Conservation (phyloP, 148 eudicot species). For the Oxyria digyna region DNA sequence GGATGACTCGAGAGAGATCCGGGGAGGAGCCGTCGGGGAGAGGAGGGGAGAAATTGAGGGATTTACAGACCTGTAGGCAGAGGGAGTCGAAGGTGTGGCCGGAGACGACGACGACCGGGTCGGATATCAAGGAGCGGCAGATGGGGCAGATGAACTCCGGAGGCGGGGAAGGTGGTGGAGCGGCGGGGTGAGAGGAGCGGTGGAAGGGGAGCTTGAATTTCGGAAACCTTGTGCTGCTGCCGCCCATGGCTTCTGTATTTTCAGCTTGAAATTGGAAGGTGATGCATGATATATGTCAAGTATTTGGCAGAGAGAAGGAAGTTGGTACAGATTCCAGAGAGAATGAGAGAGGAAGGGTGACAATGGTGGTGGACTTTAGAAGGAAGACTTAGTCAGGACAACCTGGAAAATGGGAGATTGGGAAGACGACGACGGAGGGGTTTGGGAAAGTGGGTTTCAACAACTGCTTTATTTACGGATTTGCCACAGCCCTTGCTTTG, state of each 20-base stretch:
- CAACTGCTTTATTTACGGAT: neutral
- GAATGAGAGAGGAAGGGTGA: neutral
- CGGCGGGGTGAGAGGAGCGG: neutral
- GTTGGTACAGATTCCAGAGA: neutral
- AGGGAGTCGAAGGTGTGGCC: constrained; percentile 76
- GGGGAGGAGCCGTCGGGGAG: constrained; percentile 43
- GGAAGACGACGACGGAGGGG: constrained; percentile 4
- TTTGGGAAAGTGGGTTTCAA: neutral
- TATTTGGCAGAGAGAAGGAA: neutral
- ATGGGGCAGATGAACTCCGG: constrained; percentile 66
- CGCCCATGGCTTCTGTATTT: neutral
- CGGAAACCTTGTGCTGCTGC: constrained; percentile 3
- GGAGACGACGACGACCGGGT: constrained; percentile 60
- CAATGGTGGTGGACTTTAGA: neutral
- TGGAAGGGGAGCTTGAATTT: constrained; percentile 7
- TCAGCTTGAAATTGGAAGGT: neutral
- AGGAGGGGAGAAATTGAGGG: constrained; percentile 29
- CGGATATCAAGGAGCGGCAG: constrained; percentile 40
- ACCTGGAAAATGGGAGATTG: neutral
- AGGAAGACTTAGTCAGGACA: neutral
- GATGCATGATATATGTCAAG: neutral
- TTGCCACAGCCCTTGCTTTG: neutral
- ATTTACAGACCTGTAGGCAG: constrained; percentile 39
- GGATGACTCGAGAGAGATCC: constrained; percentile 34
- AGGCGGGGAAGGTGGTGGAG: constrained; percentile 11